Evolutionary conservation across 73 alveolate genomes (phyloP).

Genomic region (Breviolum minutum): DNA sequence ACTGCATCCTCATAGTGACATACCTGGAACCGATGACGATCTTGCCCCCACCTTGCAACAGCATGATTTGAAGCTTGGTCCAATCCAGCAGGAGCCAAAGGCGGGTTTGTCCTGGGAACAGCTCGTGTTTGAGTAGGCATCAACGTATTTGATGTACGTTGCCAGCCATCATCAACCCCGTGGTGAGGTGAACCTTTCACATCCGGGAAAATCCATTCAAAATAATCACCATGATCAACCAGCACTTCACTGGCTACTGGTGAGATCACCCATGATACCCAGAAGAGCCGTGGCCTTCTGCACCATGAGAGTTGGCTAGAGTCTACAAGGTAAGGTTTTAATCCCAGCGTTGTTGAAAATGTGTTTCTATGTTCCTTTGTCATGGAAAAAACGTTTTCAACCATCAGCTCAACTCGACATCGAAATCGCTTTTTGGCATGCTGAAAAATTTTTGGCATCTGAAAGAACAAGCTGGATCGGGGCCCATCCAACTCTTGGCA

Average conservation of each 20-base stretch:
- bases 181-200: too few relatives aligned
- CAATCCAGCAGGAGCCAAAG: neutral
- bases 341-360: neutral
- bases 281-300: neutral
- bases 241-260: neutral
- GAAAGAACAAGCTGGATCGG: neutral
- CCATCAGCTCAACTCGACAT: neutral
- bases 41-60: neutral
- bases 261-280: neutral
- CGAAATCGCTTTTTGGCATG: neutral
- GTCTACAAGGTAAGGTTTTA: neutral
- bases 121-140: slow-evolving; percentile 15
- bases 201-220: neutral
- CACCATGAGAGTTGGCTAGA: neutral
- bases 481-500: neutral
- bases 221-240: neutral
- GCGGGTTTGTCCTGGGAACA: neutral
- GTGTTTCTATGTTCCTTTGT: neutral
- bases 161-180: slow-evolving; percentile 10
- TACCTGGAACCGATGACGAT: neutral
- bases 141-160: neutral
- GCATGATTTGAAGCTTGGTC: neutral
- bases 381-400: neutral
- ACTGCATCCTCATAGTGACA: neutral
- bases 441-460: neutral